Conservation (phyloP, 2,329 filamentous ascomycete species). For the Aspergillus sp. region DNA sequence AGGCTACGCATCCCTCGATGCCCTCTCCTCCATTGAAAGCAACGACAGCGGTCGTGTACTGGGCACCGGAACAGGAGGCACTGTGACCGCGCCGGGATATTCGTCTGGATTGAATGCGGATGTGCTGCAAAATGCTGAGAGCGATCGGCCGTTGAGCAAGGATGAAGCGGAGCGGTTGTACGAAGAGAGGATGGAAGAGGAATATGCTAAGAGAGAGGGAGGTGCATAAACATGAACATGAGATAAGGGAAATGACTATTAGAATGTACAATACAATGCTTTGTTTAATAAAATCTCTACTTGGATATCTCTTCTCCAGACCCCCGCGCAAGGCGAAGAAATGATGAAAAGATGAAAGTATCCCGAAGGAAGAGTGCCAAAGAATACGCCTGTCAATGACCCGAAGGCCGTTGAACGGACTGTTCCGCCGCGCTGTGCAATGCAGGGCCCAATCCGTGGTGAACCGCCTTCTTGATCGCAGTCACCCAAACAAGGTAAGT, state of each 20-base stretch:
- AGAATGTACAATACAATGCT: too few relatives aligned
- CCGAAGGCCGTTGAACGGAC: constrained; percentile 24
- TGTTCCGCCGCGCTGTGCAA: constrained; percentile 54
- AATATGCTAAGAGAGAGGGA: constrained; percentile 42
- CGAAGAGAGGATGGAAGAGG: constrained; percentile 44
- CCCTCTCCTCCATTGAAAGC: constrained; percentile 5
- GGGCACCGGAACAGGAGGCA: constrained; percentile 10
- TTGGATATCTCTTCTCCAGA: constrained; percentile 26
- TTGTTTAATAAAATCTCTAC: not conserved
- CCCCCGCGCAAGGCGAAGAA: constrained; percentile 22
- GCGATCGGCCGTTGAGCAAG: constrained; percentile 28
- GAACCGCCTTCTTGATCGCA: constrained; percentile 43
- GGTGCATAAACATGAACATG: constrained; percentile 27
- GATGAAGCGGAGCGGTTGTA: constrained; percentile 41
- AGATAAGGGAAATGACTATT: not conserved
- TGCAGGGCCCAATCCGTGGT: constrained; percentile 49
- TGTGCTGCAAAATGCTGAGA: constrained; percentile 10
- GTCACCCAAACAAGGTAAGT: constrained; percentile 49
- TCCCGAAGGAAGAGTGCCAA: constrained; percentile 28
- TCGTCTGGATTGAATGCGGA: constrained; percentile 8
- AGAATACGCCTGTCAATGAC: constrained; percentile 38
- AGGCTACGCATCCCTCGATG: constrained; percentile 12
- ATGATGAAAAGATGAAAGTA: constrained; percentile 29
- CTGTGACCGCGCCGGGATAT: constrained; percentile 13
- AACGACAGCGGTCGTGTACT: constrained; percentile 10